Percentiles rank a stretch among this genome's conserved stretches.
phyloP scores from a whole-genome alignment of 2,329 filamentous ascomycete genomes.

The Talaromyces sp. region DNA sequence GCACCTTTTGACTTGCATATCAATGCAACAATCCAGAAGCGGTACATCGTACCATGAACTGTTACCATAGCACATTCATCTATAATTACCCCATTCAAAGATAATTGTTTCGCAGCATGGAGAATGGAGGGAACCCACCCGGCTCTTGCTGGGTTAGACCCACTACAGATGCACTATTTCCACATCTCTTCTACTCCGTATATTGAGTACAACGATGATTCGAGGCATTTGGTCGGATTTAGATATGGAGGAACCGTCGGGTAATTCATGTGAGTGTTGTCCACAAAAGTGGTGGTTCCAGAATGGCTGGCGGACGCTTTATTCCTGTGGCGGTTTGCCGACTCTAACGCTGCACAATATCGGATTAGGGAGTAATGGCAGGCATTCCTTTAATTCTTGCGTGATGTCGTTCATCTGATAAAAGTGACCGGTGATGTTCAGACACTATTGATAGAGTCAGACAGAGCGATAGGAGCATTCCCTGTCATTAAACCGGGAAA shows the following conservation, averaged over 20 bases:
- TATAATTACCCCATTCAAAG: neutral
- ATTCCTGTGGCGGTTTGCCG: neutral
- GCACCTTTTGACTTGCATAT: neutral
- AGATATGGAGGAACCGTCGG: neutral
- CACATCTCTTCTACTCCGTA: neutral
- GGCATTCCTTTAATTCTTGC: neutral
- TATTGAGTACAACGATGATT: neutral
- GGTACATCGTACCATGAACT: neutral
- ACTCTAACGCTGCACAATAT: neutral
- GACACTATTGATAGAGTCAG: neutral
- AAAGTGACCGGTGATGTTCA: neutral
- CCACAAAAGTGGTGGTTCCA: neutral
- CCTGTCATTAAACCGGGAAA: constrained; percentile 9
- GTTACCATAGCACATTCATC: neutral
- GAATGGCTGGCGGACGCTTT: neutral
- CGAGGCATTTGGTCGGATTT: neutral
- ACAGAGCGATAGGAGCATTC: constrained; percentile 7
- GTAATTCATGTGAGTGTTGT: neutral
- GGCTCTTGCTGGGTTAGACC: neutral
- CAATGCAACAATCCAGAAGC: neutral
- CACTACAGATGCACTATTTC: neutral
- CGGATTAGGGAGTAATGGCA: neutral
- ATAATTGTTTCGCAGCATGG: neutral
- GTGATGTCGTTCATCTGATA: neutral
- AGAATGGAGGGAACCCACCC: neutral